Evolutionary conservation across 305 asterid species (phyloP).

Genomic region (Fraxinus ornus): DNA sequence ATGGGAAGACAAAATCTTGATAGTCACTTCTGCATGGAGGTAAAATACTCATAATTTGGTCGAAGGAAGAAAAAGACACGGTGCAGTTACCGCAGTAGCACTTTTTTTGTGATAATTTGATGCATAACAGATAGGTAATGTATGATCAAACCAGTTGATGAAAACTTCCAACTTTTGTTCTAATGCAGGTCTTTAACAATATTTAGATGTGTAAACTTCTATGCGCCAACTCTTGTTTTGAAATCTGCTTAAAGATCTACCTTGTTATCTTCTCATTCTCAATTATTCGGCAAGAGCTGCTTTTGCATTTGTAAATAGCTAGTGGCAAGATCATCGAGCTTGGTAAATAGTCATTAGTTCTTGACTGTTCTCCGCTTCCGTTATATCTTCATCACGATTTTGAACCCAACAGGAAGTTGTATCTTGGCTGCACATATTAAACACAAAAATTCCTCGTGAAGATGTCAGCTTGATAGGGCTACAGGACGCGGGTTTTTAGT

Average conservation of each 20-base stretch:
- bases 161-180: slow-evolving; percentile 1
- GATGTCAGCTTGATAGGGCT: not conserved
- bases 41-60: slow-evolving; percentile 18
- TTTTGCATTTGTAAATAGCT: not conserved
- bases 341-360: not conserved
- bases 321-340: not conserved
- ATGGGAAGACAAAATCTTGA: slow-evolving; percentile 82
- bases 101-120: not conserved
- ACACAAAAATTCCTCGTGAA: not conserved
- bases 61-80: not conserved
- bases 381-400: not conserved
- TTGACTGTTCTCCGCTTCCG: not conserved
- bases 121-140: slow-evolving; percentile 1
- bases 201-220: not conserved
- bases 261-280: not conserved
- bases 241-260: not conserved
- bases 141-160: not conserved
- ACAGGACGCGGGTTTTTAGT: not conserved
- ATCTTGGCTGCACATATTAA: not conserved
- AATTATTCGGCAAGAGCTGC: not conserved
- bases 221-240: not conserved
- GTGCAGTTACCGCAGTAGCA: not conserved
- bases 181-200: not conserved
- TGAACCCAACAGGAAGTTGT: not conserved
- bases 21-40: slow-evolving; percentile 80